Conservation (phyloP, 164 flowering plant species). For the Aristolochia californica region DNA sequence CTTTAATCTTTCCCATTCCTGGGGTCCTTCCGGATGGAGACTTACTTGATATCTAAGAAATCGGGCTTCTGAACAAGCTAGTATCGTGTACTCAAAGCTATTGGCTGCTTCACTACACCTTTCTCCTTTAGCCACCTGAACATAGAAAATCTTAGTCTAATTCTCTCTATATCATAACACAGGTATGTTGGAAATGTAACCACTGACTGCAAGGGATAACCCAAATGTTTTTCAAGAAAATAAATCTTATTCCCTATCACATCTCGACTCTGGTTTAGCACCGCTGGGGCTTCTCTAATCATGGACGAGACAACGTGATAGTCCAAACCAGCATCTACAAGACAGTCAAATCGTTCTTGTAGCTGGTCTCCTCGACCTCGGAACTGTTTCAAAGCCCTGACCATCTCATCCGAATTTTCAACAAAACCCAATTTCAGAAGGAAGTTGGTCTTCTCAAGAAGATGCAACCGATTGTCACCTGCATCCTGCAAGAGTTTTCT, state of each 20-base stretch:
- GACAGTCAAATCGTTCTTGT: conserved; percentile 57
- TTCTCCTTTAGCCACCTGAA: conserved; percentile 53
- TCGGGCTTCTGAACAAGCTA: conserved; percentile 31
- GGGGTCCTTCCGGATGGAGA: conserved; percentile 49
- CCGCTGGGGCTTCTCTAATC: conserved; percentile 44
- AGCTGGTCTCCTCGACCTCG: conserved; percentile 56
- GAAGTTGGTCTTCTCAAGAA: conserved; percentile 35
- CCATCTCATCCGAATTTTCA: conserved; percentile 39
- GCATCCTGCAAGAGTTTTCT: conserved; percentile 16
- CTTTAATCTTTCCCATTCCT: conserved; percentile 47
- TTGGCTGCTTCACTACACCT: conserved; percentile 22
- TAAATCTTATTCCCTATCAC: conserved; percentile 41
- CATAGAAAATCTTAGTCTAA: conserved; percentile 45
- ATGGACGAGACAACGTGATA: conserved; percentile 33
- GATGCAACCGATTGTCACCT: conserved; percentile 12
- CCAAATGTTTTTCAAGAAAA: conserved; percentile 39
- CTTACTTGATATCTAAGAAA: conserved; percentile 36
- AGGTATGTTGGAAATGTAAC: conserved; percentile 40
- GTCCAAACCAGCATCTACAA: conserved; percentile 53
- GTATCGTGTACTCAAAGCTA: conserved; percentile 42
- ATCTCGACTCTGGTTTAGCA: conserved; percentile 38
- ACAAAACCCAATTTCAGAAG: conserved; percentile 42
- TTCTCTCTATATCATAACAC: conserved; percentile 28
- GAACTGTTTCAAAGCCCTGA: conserved; percentile 35
- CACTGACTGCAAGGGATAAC: conserved; percentile 42